Evolutionary conservation across 1,284 basidiomycete species (phyloP), one percentile per base, ranked within the genome.

Genomic region (Trichosporon inkin): DNA sequence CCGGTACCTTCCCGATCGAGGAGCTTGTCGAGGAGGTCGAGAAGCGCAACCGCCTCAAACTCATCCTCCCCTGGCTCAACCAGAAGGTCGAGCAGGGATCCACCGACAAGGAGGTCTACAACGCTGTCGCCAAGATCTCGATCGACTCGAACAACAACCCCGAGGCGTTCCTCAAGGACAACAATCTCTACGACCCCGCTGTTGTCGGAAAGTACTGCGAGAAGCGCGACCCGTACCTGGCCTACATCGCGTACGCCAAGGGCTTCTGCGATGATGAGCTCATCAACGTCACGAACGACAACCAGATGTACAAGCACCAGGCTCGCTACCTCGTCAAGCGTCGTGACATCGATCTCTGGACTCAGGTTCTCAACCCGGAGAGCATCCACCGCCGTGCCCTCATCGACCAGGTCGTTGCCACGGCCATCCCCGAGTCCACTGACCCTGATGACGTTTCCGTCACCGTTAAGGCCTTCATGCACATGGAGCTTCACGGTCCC

Each of bases 271-370:
- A 99, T 69, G 93, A 99, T 11, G 96, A 99, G 80, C 85, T 99
- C 68, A 93, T 99, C 75, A 79, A 86, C 35, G 95, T 99, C 78
- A 99, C 96, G 58, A 99, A 99, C 77, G 95, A 97, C 70, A 99
- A 99, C 81, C 89, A 93, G 35, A 99, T 99, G 96, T 99, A 96
- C 85, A 99, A 99, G 81, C 95, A 99, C 75, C 96, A 99, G 80
- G 91, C 96, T 57, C 87, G 96, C 39, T 99, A 99, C 81, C 86
- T 99, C 64, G 92, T 98, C 75, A 97, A 95, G 81, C 88, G 96
- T 67, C 90, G 95, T 64, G 88, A 94, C 67, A 86, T 91, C 22
- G 95, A 99, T 67, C 86, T 99, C 49, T 99, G 96, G 96, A 87
- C 88, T 2, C 92, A 97, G 80, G 96, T 99, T 40, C 87, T 99